Evolutionary conservation across 2,329 filamentous ascomycete genomes (phyloP), one percentile per base, ranked within the genome.

Genomic region (Tolypocladium endophyticum): DNA sequence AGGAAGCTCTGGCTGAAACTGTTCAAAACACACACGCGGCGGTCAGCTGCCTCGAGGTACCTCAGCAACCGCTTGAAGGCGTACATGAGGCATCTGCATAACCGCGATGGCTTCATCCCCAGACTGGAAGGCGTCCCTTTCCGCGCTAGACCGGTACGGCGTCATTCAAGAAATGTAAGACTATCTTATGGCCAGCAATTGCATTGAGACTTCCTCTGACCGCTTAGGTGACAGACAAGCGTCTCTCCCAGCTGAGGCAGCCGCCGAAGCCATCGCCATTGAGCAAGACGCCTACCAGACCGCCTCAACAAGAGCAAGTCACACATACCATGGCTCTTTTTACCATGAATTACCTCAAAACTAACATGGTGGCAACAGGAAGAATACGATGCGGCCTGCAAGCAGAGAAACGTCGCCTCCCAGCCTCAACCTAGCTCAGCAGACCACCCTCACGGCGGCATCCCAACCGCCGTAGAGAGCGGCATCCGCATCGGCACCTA

Each of bases 231-330:
- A n/a, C 55, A 74, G 72, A 57, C 69, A 70, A 63, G 64, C 66
- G 47, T 69, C 66, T 7, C 66, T 73, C 8, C 64, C 69, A 11
- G 65, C 66, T 4, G 65, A 60, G 43, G 69, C 67, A 54, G 70
- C 72, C 64, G 65, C 60, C 62, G 65, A 78, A 45, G 90, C 89
- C 25, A 87, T 87, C 67, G 72, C 79, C 55, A 74, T 85, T 47
- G 92, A 96, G 72, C 82, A 81, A 54, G 78, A 81, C 14, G 84
- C 86, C 16, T 89, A 85, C 65, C 78, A 82, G 52, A 73, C 75
- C 50, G 83, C 86, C 14, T 66, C 74, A 30, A 85, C 84, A 41
- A 74, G 79, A 68, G 88, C 89, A 79, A 69, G 77, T 67, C 47
- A 58, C 56, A 67, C 30, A 18, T 39, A 39, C 11, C 2, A 5